These are phyloP conservation scores for Hirsutella minnesotensis DNA, from an alignment of 2,329 filamentous ascomycete genomes.

Conservation along the genomic window DNA sequence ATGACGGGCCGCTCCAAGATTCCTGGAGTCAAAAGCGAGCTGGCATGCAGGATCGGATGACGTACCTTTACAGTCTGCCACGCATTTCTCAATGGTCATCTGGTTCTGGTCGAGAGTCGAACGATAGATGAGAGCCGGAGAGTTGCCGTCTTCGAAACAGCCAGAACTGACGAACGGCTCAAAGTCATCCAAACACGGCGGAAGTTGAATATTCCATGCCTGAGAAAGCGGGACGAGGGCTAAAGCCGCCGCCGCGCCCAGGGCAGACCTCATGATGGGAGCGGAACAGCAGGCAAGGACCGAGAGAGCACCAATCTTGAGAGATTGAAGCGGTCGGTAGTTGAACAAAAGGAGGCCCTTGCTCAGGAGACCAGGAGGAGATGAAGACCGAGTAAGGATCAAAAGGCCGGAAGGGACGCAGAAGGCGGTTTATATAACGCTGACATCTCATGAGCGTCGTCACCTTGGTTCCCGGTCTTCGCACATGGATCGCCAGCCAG, in stretches of 20 bases:
- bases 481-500: background rate
- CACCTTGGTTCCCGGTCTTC: background rate
- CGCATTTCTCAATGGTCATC: slow-evolving; percentile 37
- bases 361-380: background rate
- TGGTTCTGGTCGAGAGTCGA: slow-evolving; percentile 22
- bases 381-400: background rate
- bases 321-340: background rate
- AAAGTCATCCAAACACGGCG: slow-evolving; percentile 31
- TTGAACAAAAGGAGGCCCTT: background rate
- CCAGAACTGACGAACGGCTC: slow-evolving; percentile 36
- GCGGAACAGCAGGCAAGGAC: slow-evolving; percentile 6
- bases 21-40: background rate
- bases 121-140: slow-evolving; percentile 27
- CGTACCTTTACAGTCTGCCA: slow-evolving; percentile 36
- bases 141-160: slow-evolving; percentile 30
- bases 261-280: slow-evolving; percentile 7
- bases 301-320: background rate
- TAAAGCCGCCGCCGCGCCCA: slow-evolving; percentile 24
- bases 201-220: slow-evolving; percentile 31
- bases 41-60: background rate
- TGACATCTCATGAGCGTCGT: background rate
- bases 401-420: background rate
- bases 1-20: too few relatives aligned
- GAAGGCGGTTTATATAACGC: background rate
- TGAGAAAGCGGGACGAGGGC: slow-evolving; percentile 23